Evolutionary conservation across 768 basidiomycete genomes (phyloP).

Genomic region (Lactarius tabidus): DNA sequence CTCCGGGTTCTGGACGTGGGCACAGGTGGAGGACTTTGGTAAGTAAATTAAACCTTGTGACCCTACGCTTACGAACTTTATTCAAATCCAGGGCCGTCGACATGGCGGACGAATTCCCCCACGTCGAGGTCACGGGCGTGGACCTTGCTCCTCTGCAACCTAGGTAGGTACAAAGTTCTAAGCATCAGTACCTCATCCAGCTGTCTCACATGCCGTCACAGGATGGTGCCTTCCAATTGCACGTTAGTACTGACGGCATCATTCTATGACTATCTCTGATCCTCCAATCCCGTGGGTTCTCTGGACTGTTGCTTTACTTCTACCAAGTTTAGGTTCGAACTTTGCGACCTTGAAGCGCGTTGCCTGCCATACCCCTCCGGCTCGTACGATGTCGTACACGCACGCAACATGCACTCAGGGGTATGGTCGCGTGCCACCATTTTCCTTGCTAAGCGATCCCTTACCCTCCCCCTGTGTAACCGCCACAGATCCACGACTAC

Average conservation of each 20-base stretch:
- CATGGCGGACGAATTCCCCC: constrained; percentile 68
- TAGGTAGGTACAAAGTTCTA: constrained; percentile 39
- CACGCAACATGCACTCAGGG: constrained; percentile 63
- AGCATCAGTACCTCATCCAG: not conserved
- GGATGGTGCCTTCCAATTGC: constrained; percentile 67
- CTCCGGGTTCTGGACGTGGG: constrained; percentile 60
- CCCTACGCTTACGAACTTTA: not conserved
- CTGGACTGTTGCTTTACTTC: not conserved
- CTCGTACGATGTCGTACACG: constrained; percentile 67
- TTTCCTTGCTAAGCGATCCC: constrained; percentile 16
- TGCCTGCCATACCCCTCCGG: constrained; percentile 59
- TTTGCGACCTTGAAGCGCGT: constrained; percentile 60
- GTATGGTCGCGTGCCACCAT: constrained; percentile 38
- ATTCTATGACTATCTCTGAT: constrained; percentile 4
- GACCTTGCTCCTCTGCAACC: constrained; percentile 74
- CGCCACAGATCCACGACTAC: constrained; percentile 56
- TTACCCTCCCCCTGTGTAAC: not conserved
- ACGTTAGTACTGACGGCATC: constrained; percentile 45
- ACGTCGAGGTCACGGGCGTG: constrained; percentile 61
- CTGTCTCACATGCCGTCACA: constrained; percentile 29
- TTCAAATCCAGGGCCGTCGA: constrained; percentile 54
- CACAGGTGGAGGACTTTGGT: constrained; percentile 65
- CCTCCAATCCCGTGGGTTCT: not conserved
- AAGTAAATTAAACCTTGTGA: constrained; percentile 22
- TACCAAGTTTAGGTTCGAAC: constrained; percentile 52